Evolutionary conservation across 2,329 filamentous ascomycete genomes (phyloP).

Genomic region (Claviceps arundinis): DNA sequence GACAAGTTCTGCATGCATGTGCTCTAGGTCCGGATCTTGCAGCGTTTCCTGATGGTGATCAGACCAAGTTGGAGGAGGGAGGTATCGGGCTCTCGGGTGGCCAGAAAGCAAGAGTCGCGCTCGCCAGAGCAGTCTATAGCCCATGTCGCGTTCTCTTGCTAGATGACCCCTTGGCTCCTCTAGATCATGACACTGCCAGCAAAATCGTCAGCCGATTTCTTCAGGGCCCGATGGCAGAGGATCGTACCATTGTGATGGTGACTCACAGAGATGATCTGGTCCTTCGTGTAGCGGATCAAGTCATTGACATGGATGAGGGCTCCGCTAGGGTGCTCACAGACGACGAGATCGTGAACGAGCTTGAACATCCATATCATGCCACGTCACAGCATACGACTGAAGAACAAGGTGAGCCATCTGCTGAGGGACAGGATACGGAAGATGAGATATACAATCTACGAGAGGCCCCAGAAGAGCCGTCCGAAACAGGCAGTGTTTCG

Average conservation of each 20-base stretch:
- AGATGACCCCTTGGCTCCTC: slow-evolving; percentile 49
- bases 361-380: slow-evolving; percentile 23
- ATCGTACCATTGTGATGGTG: slow-evolving; percentile 63
- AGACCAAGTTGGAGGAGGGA: slow-evolving; percentile 47
- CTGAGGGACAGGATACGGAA: slow-evolving; percentile 18
- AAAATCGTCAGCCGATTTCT: slow-evolving; percentile 49
- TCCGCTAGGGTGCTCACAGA: slow-evolving; percentile 35
- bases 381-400: slow-evolving; percentile 3
- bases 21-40: slow-evolving; percentile 42
- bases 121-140: slow-evolving; percentile 51
- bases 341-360: slow-evolving; percentile 29
- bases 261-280: slow-evolving; percentile 72
- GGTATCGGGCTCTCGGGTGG: slow-evolving; percentile 51
- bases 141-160: slow-evolving; percentile 42
- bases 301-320: slow-evolving; percentile 56
- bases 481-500: slow-evolving; percentile 55
- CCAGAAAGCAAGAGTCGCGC: slow-evolving; percentile 47
- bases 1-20: slow-evolving; percentile 47
- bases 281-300: slow-evolving; percentile 56
- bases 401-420: slow-evolving; percentile 13
- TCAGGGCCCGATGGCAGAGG: slow-evolving; percentile 43
- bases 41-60: slow-evolving; percentile 42
- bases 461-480: slow-evolving; percentile 20
- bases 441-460: slow-evolving; percentile 10
- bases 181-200: slow-evolving; percentile 49